Base-by-base conservation (phyloP, 1,139 yeast genomes). In the Hyphopichia pseudoburtonii region DNA sequence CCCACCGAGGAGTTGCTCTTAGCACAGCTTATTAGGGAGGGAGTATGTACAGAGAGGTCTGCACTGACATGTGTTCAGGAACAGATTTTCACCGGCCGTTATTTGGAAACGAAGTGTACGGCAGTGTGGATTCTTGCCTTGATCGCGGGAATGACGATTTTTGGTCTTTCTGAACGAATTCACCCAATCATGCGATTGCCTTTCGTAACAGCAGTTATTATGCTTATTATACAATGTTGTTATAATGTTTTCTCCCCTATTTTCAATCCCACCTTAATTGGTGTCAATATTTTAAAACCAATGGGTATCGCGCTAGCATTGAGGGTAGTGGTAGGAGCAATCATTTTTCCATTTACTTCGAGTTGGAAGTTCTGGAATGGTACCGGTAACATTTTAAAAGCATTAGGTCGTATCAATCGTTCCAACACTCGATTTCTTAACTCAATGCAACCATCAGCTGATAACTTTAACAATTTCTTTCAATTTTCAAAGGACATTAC, bases 311-410 rank as follows among this genome's bases (percentile, higher is more conserved):
- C 62, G 2, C 45, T 56, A 31, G 58, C 55, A 1, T 25, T 57
- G 10, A 51, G 50, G 21, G 39, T 61, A 4, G 33, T 56, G 1
- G 37, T 48, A 2, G 30, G 60, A 2, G 23, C 53, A 2, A 18
- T 64, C 3, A 44, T 66, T 1, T 66, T 57, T 40, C 73, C 73
- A 1, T 46, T 50, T n/a, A 58, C 70, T 4, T 53, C 71, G 4
- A 56, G 51, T 34, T 52, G 36, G 42, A 47, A 42, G 24, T 62
- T 51, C 37, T 47, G 63, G 25, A 41, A 44, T 7, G 61, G 58
- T 2, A 37, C 48, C 11, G 30, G 43, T 2, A 48, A 44, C 7
- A 39, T 53, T 3, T 37, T 62, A 22, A 40, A 41, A 19, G 43
- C 39, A 2, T 41, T 64, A 5, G 39, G 43, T 17, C 40, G 33